Base-by-base conservation (phyloP, 495 filamentous ascomycete genomes). In the Daldinia bambusicola region DNA sequence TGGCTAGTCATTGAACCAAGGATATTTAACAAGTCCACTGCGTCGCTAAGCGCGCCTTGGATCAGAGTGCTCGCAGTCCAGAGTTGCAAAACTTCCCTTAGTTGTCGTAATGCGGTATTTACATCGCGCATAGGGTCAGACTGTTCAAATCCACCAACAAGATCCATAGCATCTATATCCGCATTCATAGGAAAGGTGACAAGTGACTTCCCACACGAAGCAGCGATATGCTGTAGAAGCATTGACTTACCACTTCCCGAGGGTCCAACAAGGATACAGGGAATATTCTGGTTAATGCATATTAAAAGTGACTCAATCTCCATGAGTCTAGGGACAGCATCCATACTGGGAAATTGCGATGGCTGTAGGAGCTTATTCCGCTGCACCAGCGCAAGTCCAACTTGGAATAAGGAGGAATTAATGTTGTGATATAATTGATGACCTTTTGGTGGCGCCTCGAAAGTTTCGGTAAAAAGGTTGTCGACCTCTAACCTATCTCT, bases 81-180 rank as follows among this genome's bases (percentile, higher is more conserved):
- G 0, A 79, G 74, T 10, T 84, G 85, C 36, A 93, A 78, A 56
- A 85, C 86, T 0, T 80, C 72, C 16, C 82, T 78, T 5, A 97
- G 75, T 61, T 88, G 84, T 34, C 73, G 77, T 65, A 86, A 81
- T 66, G 84, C 87, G 60, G 70, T 80, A 74, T 87, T 88, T 16
- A 89, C 78, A 52, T 89, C 87, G 52, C 95, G 86, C 34, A 89
- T 81, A 55, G 92, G 86, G 77, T 98, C 94, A 37, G 93, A 89
- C 79, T 99, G 96, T 75, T 98, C 96, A 75, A 96, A 99, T 0
- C 95, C 94, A 70, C 96, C 96, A 58, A 99, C 91, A 22, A 99
- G 85, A 75, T 99, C 96, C 89, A 95, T 97, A 14, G 95, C 92
- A 78, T 99, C 96, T 55, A 95, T 92, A 68, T 98, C 96, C 4